Evolutionary conservation across 306 rosid genomes (phyloP).

Genomic region (Vigna trinervia): DNA sequence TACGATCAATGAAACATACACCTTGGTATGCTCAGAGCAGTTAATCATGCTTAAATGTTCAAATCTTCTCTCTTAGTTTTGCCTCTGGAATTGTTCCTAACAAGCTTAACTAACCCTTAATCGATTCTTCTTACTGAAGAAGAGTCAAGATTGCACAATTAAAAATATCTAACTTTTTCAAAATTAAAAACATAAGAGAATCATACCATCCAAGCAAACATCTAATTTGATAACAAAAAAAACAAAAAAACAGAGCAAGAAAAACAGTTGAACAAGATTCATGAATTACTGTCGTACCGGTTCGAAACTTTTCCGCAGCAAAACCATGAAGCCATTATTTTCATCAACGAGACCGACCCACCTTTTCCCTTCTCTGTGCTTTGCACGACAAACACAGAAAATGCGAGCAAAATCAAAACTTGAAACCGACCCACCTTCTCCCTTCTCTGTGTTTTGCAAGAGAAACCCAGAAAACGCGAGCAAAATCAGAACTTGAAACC

Average conservation of each 20-base stretch:
- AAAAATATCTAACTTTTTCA: neutral
- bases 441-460: conserved; percentile 10
- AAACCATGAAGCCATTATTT: conserved; percentile 62
- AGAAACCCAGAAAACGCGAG: conserved; percentile 37
- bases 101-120: conserved; percentile 4
- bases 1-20: conserved; percentile 23
- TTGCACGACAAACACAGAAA: conserved; percentile 34
- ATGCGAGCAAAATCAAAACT: conserved; percentile 38
- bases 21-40: neutral
- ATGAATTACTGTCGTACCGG: conserved; percentile 60
- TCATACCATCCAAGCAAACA: neutral
- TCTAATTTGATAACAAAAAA: neutral
- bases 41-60: neutral
- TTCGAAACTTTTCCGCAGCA: conserved; percentile 62
- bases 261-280: neutral
- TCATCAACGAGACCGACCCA: conserved; percentile 46
- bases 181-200: neutral
- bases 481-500: conserved; percentile 42
- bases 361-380: conserved; percentile 19
- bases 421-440: conserved; percentile 40
- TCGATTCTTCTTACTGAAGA: conserved; percentile 17
- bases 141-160: conserved; percentile 20
- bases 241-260: neutral
- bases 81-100: neutral
- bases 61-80: neutral